phyloP scores from a whole-genome alignment of 208 protist genomes.

The Endotrypanum monterogeii region DNA sequence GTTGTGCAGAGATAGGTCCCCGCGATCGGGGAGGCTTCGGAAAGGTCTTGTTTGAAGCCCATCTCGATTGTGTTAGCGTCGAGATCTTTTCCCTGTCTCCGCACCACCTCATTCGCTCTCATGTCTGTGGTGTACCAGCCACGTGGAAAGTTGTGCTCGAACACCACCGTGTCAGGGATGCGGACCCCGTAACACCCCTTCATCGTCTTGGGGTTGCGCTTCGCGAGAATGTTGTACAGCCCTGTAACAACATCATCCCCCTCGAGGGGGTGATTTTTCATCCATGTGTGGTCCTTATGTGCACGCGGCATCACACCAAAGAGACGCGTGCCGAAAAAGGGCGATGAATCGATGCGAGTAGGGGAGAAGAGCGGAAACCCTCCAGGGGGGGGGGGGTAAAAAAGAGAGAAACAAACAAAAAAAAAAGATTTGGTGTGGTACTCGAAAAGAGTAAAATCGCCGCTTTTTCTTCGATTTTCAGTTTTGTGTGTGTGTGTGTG shows the following conservation, averaged over 20 bases:
- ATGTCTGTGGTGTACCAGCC: constrained; percentile 89
- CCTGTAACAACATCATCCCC: constrained; percentile 78
- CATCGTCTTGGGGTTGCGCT: constrained; percentile 86
- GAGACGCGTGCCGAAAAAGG: neutral
- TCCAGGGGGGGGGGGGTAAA: neutral
- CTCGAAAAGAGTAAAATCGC: neutral
- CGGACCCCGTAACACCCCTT: constrained; percentile 78
- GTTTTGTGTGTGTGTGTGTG: too few species aligned
- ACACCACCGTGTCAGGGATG: constrained; percentile 88
- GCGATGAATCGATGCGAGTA: neutral
- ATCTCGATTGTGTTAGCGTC: constrained; percentile 81
- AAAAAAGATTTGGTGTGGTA: neutral
- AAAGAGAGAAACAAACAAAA: neutral
- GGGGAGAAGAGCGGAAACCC: neutral
- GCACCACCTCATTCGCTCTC: constrained; percentile 81
- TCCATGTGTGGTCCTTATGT: constrained; percentile 62
- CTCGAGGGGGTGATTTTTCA: constrained; percentile 89
- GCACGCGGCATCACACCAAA: constrained; percentile 31
- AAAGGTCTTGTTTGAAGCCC: constrained; percentile 55
- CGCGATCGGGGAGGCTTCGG: constrained; percentile 61
- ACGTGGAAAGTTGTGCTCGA: constrained; percentile 89
- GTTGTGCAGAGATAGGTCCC: constrained; percentile 70
- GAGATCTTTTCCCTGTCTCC: constrained; percentile 86
- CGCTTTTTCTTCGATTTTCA: neutral
- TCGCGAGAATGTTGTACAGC: constrained; percentile 83